phyloP scores from a whole-genome alignment of 208 protist species.

The Wallacemonas collosoma region DNA sequence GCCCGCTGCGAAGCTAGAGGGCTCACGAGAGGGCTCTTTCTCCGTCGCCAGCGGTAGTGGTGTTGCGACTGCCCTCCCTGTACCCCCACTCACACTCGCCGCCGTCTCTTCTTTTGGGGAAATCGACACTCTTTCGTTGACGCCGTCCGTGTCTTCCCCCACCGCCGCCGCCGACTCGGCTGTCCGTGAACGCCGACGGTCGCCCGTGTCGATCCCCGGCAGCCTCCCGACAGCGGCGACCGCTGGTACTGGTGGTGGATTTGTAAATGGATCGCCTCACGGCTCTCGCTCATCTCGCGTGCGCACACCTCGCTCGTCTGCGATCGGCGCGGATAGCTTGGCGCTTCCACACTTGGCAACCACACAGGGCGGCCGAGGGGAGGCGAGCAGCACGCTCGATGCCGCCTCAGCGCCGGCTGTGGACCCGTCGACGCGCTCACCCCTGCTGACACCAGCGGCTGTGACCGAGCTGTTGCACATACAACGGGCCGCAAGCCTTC shows the following conservation, averaged over 20 bases:
- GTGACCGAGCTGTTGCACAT: constrained; percentile 1
- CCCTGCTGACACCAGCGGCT: not conserved
- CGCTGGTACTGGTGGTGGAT: not conserved
- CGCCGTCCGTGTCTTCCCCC: not conserved
- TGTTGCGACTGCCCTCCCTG: not conserved
- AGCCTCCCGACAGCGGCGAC: not conserved
- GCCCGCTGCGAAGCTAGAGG: not conserved
- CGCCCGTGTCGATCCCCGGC: not conserved
- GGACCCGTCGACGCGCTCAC: not conserved
- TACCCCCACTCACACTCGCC: not conserved
- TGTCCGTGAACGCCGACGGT: not conserved
- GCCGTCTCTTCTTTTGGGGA: constrained; percentile 1
- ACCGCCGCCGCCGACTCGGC: no score
- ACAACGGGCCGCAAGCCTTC: constrained; percentile 12
- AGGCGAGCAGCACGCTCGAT: no score
- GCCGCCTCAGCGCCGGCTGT: no score
- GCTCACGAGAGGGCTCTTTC: not conserved
- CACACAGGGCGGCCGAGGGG: no score
- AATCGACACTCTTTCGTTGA: not conserved
- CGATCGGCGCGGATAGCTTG: not conserved
- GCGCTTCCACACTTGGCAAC: no score
- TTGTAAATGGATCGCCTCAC: not conserved
- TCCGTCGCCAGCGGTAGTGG: not conserved
- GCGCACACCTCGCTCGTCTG: not conserved
- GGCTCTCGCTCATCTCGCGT: not conserved